Base-by-base conservation (phyloP, 352 stramenopile genomes). In the Phytopythium boreale region DNA sequence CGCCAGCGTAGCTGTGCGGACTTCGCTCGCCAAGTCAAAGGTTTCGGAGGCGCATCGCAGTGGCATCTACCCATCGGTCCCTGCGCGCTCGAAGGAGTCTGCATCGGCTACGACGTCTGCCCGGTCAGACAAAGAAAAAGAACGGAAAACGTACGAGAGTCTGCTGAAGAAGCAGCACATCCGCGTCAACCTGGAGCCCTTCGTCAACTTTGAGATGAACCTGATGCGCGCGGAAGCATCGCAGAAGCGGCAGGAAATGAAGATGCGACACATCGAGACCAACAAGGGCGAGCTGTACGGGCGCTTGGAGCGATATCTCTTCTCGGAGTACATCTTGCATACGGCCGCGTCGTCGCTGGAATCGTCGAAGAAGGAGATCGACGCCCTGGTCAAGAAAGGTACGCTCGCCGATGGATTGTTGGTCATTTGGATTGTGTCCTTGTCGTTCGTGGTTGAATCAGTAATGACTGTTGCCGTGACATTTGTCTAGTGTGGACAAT, bases 121-220 rank as follows among this genome's bases (percentile, higher is more conserved):
- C 59, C 66, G n/a, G 49, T 67, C 29, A 8, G 56, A n/a, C 46
- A 62, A 14, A 50, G 53, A 12, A 34, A 37, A 66, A 58, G 49
- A 53, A 56, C 67, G 53, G 53, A 59, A 59, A 24, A 49, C 41
- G 57, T 80, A 72, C 43, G 66, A 72, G 64, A 69, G 70, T 46
- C 66, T 76, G 27, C 62, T 70, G n/a, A 74, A 76, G 62, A 80
- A 80, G 56, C 76, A 86, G 43, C 68, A 74, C 37, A 73, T 92
- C 36, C 82, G 72, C 36, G 87, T 94, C 43, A 92, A 92, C 64
- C 60, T 94, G 26, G 86, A 94, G 50, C 86, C 86, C 20, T 88
- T 91, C 47, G 70, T 87, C 27, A 94, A 92, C 64, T 94, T 89
- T 34, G 86, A 94, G 62, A 92, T 92, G 70, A 94, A 85, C 44